Evolutionary conservation across 805 yeast genomes (phyloP).

Genomic region (Yarrowia deformans): DNA sequence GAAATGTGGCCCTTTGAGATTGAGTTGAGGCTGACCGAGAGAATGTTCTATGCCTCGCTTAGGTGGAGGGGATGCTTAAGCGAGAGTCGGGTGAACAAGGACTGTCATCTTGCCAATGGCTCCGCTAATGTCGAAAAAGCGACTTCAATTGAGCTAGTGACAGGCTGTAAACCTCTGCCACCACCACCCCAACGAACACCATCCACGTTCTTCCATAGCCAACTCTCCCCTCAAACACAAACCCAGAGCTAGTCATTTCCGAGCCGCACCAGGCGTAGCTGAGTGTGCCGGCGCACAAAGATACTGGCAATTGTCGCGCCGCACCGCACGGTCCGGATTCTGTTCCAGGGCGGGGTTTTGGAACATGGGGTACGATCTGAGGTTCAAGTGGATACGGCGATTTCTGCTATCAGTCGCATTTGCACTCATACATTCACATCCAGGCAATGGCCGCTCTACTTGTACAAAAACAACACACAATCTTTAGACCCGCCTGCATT

Average conservation of each 20-base stretch:
- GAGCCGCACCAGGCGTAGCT: conserved; percentile 1
- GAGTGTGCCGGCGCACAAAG: background rate
- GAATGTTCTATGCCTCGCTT: conserved; percentile 5
- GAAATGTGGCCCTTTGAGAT: conserved; percentile 3
- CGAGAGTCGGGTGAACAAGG: background rate
- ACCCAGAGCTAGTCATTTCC: conserved; percentile 18
- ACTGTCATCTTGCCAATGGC: background rate
- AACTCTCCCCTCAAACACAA: conserved; percentile 7
- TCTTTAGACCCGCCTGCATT: background rate
- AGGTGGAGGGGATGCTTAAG: background rate
- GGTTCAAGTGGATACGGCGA: background rate
- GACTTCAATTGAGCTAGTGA: background rate
- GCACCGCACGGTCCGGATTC: conserved; percentile 11
- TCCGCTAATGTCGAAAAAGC: background rate
- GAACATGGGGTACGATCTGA: background rate
- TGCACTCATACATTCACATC: too few relatives aligned
- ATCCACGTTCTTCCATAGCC: background rate
- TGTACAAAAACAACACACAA: too few relatives aligned
- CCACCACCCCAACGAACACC: background rate
- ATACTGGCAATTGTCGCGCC: background rate
- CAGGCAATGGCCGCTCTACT: too few relatives aligned
- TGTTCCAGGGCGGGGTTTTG: background rate
- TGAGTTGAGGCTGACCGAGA: conserved; percentile 7
- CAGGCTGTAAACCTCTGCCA: background rate
- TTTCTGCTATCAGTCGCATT: too few relatives aligned